Evolutionary conservation across 2,329 filamentous ascomycete genomes (phyloP).

Genomic region (Ophiostoma triangulosporum): DNA sequence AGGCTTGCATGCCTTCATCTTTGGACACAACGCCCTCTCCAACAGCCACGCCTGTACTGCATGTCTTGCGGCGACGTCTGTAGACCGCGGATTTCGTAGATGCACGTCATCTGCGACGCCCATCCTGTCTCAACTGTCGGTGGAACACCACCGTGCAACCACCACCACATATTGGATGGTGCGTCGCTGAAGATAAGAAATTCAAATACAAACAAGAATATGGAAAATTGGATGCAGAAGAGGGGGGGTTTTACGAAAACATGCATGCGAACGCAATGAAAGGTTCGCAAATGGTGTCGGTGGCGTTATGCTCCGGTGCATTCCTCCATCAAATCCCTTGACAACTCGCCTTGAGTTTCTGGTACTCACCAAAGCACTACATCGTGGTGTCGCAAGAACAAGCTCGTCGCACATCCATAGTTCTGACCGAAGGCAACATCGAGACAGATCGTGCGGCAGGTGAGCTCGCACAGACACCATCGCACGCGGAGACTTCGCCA

Average conservation of each 20-base stretch:
- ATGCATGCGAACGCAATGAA: too few relatives aligned
- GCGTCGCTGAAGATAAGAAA: too few relatives aligned
- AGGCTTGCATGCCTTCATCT: too few relatives aligned
- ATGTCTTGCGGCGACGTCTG: background rate
- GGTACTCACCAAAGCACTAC: background rate
- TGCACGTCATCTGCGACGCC: background rate
- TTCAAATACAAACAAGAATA: too few relatives aligned
- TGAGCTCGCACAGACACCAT: background rate
- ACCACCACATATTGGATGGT: background rate
- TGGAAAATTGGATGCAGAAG: too few relatives aligned
- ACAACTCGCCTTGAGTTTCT: background rate
- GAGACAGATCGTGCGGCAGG: background rate
- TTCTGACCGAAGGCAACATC: conserved; percentile 3
- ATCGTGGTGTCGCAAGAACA: background rate
- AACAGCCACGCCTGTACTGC: background rate
- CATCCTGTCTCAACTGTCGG: background rate
- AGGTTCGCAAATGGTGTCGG: background rate
- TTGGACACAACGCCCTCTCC: too few relatives aligned
- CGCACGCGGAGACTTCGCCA: background rate
- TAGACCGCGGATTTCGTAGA: background rate
- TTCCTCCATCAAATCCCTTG: background rate
- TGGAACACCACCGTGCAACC: background rate
- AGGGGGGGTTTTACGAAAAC: too few relatives aligned
- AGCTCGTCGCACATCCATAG: background rate
- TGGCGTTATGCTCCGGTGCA: background rate